These are phyloP conservation scores for Schizophyllum commune DNA, from an alignment of 1,284 basidiomycete genomes.

Conservation along the genomic window DNA sequence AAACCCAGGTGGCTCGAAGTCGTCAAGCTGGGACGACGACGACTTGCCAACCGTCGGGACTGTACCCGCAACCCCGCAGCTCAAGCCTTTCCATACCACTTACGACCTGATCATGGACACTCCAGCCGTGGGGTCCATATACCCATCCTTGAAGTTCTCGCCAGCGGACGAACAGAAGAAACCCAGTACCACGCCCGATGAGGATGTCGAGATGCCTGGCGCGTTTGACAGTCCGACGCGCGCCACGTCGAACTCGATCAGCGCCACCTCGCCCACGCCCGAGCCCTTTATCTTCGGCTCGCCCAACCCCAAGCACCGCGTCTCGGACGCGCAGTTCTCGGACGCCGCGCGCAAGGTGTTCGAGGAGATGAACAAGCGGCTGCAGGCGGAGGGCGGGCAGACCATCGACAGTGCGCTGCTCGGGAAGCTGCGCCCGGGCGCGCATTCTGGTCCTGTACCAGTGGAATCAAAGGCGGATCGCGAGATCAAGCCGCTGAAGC, in stretches of 20 bases:
- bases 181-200: slow-evolving; percentile 8
- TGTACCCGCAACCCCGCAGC: slow-evolving; percentile 41
- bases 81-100: slow-evolving; percentile 52
- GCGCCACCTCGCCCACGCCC: slow-evolving; percentile 7
- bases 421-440: slow-evolving; percentile 22
- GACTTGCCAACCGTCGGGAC: slow-evolving; percentile 4
- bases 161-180: slow-evolving; percentile 3
- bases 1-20: slow-evolving; percentile 13
- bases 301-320: slow-evolving; percentile 49
- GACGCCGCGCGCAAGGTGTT: slow-evolving; percentile 55
- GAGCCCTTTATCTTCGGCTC: slow-evolving; percentile 69
- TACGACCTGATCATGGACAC: slow-evolving; percentile 60
- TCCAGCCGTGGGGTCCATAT: slow-evolving; percentile 35
- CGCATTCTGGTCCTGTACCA: slow-evolving; percentile 8
- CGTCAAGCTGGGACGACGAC: slow-evolving; percentile 6
- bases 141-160: slow-evolving; percentile 45
- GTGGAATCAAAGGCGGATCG: slow-evolving; percentile 10
- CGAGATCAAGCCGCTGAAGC: slow-evolving; percentile 20
- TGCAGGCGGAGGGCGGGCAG: slow-evolving; percentile 41
- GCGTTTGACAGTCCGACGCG: slow-evolving; percentile 16
- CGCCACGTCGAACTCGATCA: not conserved
- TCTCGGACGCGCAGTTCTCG: slow-evolving; percentile 55
- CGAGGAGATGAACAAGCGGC: slow-evolving; percentile 70
- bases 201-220: slow-evolving; percentile 23
- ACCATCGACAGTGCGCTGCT: slow-evolving; percentile 36